A percentile compares a stretch with the other conserved stretches of the same genome.
These are phyloP conservation scores for Trichothecium sympodiale DNA, from an alignment of 2,329 filamentous ascomycete genomes.

Conservation along the genomic window DNA sequence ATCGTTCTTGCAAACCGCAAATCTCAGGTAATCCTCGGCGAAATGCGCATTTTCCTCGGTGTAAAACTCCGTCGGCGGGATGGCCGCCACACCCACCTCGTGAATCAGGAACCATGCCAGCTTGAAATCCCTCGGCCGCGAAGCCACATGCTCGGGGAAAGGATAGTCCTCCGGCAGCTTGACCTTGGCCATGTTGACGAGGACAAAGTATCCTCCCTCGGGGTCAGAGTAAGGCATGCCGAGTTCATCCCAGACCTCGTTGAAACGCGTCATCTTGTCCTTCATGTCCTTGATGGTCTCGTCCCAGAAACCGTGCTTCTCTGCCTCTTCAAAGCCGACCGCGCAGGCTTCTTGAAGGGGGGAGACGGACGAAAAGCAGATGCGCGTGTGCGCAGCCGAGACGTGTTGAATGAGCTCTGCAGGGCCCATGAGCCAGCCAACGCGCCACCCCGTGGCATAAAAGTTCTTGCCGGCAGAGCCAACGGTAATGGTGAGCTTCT, in stretches of 20 bases:
- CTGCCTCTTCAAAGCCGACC: conserved; percentile 87
- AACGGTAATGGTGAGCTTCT: conserved; percentile 80
- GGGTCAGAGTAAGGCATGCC: conserved; percentile 77
- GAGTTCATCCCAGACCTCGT: conserved; percentile 66
- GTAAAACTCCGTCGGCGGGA: conserved; percentile 96
- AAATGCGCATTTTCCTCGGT: conserved; percentile 73
- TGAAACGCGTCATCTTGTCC: conserved; percentile 78
- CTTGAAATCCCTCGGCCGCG: conserved; percentile 84
- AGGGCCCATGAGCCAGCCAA: conserved; percentile 87
- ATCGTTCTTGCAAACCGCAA: conserved; percentile 94
- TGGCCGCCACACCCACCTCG: conserved; percentile 89
- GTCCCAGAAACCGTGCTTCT: conserved; percentile 78
- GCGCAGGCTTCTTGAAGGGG: conserved; percentile 91
- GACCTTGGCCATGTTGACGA: conserved; percentile 87
- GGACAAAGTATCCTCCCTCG: conserved; percentile 93
- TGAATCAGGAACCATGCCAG: conserved; percentile 94
- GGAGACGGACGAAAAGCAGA: conserved; percentile 90
- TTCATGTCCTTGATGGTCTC: conserved; percentile 77
- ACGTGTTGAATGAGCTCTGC: conserved; percentile 85
- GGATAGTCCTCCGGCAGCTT: conserved; percentile 72
- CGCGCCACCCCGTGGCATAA: conserved; percentile 94
- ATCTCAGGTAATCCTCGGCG: conserved; percentile 86
- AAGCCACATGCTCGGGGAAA: conserved; percentile 81
- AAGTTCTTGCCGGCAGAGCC: conserved; percentile 97
- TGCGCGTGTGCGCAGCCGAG: conserved; percentile 83